These are phyloP conservation scores for Saccharomycopsis guyanensis DNA, from an alignment of 805 yeast species.

Conservation along the genomic window DNA sequence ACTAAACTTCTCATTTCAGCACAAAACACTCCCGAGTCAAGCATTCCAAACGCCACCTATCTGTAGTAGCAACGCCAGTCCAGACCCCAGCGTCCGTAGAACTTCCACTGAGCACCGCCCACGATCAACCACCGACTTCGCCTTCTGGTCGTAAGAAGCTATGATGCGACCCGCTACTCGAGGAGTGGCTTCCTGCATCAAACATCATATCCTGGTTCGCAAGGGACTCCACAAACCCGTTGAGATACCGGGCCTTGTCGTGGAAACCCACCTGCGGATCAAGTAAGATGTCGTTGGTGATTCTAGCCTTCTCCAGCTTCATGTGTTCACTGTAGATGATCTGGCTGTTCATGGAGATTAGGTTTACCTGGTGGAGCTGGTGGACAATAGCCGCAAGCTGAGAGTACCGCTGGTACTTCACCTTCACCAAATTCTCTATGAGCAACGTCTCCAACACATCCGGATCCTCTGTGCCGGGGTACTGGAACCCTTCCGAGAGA, in stretches of 20 bases:
- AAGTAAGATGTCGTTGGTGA: conserved; percentile 4
- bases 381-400: neutral
- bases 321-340: conserved; percentile 2
- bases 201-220: neutral
- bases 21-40: too few relatives aligned
- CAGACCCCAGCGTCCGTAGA: too few relatives aligned
- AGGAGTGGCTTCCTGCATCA: neutral
- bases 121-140: too few relatives aligned
- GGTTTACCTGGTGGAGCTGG: conserved; percentile 5
- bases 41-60: too few relatives aligned
- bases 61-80: too few relatives aligned
- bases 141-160: too few relatives aligned
- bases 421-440: neutral
- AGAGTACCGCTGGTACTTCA: neutral
- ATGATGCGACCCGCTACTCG: neutral
- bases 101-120: too few relatives aligned
- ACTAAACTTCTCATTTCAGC: too few relatives aligned
- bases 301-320: conserved; percentile 3
- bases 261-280: neutral
- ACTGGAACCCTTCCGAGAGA: too few relatives aligned
- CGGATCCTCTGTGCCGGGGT: too few relatives aligned
- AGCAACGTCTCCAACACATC: neutral
- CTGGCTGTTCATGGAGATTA: conserved; percentile 9
- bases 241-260: conserved; percentile 9
- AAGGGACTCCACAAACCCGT: conserved; percentile 1